Evolutionary conservation across 2,329 filamentous ascomycete genomes (phyloP).

Genomic region (Didymosphaeria variabile): DNA sequence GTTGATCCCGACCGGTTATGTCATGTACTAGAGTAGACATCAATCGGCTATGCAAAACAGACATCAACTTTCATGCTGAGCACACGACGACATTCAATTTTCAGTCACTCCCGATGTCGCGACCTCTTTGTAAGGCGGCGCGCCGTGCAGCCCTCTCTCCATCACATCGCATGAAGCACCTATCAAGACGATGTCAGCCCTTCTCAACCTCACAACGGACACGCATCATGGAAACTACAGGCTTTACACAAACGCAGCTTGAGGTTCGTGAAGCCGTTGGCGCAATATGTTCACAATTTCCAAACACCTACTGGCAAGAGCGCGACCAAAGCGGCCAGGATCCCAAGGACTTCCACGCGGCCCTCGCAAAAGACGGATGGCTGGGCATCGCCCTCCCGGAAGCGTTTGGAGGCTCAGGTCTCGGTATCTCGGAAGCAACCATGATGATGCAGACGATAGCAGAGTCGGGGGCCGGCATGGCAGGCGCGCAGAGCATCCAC

Average conservation of each 20-base stretch:
- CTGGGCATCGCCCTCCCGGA: slow-evolving; percentile 82
- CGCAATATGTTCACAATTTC: slow-evolving; percentile 74
- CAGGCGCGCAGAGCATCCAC: slow-evolving; percentile 67
- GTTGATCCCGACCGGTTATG: not conserved
- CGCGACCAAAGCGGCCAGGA: slow-evolving; percentile 75
- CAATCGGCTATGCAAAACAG: not conserved
- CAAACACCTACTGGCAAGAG: slow-evolving; percentile 78
- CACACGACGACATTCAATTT: not conserved
- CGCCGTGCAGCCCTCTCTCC: not conserved
- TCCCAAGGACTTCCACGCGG: slow-evolving; percentile 78
- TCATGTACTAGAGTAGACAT: not conserved
- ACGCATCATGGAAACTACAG: slow-evolving; percentile 73
- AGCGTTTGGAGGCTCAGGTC: slow-evolving; percentile 74
- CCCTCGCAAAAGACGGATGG: slow-evolving; percentile 79
- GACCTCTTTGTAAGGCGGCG: not conserved
- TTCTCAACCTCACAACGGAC: slow-evolving; percentile 41
- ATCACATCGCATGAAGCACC: not conserved
- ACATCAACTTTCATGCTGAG: not conserved
- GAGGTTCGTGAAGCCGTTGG: slow-evolving; percentile 75
- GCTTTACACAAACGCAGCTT: slow-evolving; percentile 77
- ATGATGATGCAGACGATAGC: slow-evolving; percentile 81
- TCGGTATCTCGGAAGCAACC: slow-evolving; percentile 82
- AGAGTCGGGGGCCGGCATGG: slow-evolving; percentile 60
- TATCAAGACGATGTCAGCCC: not conserved
- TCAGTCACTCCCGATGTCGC: not conserved